These are phyloP conservation scores for Fusarium sp. DNA, from an alignment of 2,329 filamentous ascomycete genomes.

Conservation along the genomic window DNA sequence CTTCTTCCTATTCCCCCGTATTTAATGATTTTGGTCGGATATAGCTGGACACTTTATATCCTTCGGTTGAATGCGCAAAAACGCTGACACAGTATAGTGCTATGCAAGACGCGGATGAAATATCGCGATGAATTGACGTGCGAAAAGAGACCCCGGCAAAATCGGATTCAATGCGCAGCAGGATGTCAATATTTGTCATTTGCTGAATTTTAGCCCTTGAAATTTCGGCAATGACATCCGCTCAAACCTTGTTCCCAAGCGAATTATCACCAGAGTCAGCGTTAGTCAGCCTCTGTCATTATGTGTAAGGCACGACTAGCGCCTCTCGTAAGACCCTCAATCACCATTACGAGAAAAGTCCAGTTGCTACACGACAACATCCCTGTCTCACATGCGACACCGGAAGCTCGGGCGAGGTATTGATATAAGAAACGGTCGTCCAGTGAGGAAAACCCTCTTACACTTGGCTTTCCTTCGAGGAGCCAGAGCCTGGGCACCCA, in stretches of 20 bases:
- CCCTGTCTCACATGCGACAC: not conserved
- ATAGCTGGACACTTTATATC: too few relatives aligned
- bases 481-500: accelerated
- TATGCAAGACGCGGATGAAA: too few relatives aligned
- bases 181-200: not conserved
- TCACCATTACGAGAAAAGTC: not conserved
- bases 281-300: constrained; percentile 36
- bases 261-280: not conserved
- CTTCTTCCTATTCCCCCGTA: too few relatives aligned
- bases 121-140: too few relatives aligned
- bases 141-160: too few relatives aligned
- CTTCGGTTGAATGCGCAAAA: too few relatives aligned
- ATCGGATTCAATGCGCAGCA: too few relatives aligned
- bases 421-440: not conserved
- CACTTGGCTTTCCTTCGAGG: not conserved
- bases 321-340: constrained; percentile 12
- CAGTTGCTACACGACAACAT: too few relatives aligned
- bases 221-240: not conserved
- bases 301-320: constrained; percentile 31
- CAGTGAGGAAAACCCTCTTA: too few relatives aligned
- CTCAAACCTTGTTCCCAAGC: not conserved
- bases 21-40: too few relatives aligned
- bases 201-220: not conserved
- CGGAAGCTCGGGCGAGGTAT: not conserved
- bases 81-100: too few relatives aligned